phyloP scores from a whole-genome alignment of 768 basidiomycete genomes.

The Mycena belliarum region DNA sequence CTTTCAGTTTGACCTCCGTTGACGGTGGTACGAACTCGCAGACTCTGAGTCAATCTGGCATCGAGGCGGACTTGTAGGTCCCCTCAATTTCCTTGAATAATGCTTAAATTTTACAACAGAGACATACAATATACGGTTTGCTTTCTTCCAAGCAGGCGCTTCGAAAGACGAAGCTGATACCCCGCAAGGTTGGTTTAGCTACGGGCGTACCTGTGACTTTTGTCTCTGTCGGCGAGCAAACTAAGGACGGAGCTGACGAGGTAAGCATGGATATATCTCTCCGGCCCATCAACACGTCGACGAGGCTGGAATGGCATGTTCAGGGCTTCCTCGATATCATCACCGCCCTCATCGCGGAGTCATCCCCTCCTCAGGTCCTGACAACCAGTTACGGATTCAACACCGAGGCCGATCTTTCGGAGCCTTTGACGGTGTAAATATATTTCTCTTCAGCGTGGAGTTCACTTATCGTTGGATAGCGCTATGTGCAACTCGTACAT shows the following conservation, averaged over 20 bases:
- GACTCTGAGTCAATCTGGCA: not conserved
- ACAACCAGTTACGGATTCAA: conserved; percentile 51
- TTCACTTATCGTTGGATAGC: not conserved
- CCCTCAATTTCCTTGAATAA: not conserved
- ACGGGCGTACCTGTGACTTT: not conserved
- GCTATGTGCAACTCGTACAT: conserved; percentile 19
- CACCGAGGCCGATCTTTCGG: conserved; percentile 40
- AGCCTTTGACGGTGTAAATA: conserved; percentile 12
- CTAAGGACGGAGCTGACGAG: not conserved
- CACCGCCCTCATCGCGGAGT: conserved; percentile 3
- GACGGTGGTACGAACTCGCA: not conserved
- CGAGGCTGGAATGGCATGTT: too few species aligned
- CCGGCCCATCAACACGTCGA: not conserved
- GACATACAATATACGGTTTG: not conserved
- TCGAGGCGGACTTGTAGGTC: not conserved
- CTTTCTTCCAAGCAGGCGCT: too few species aligned
- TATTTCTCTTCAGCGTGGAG: too few species aligned
- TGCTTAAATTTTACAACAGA: not conserved
- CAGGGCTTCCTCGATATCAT: conserved; percentile 20
- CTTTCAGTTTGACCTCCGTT: not conserved
- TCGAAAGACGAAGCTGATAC: too few species aligned
- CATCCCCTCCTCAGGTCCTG: conserved; percentile 40
- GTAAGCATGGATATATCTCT: not conserved
- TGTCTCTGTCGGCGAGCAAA: not conserved
- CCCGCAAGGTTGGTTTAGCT: too few species aligned